Percentiles rank a stretch among this genome's conserved stretches.
Conservation (phyloP, 176 grass and related monocot genomes). For the Aechmea fasciata region DNA sequence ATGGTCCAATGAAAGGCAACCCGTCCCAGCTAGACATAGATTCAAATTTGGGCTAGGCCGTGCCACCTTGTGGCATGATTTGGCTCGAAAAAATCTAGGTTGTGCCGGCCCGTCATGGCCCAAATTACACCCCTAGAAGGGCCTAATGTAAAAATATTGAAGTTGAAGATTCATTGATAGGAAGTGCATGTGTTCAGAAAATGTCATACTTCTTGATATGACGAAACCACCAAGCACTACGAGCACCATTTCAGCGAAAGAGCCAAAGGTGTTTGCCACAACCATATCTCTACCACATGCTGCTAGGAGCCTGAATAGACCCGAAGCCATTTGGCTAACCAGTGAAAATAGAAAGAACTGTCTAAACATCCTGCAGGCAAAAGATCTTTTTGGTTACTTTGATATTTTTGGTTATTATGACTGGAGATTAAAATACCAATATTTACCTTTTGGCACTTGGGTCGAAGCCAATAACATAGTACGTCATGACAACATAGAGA, state of each 20-base stretch:
- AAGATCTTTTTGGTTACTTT: too few relatives aligned
- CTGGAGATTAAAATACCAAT: neutral
- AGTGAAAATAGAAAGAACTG: conserved; percentile 14
- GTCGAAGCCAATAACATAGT: neutral
- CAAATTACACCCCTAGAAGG: too few relatives aligned
- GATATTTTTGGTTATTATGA: too few relatives aligned
- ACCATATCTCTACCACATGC: neutral
- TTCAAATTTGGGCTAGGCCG: too few relatives aligned
- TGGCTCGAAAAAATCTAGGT: too few relatives aligned
- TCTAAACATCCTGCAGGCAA: neutral
- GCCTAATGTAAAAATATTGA: too few relatives aligned
- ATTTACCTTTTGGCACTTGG: neutral
- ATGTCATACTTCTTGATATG: neutral
- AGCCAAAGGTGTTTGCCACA: conserved; percentile 2
- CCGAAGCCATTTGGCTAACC: conserved; percentile 12
- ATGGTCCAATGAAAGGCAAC: too few relatives aligned
- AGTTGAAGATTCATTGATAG: too few relatives aligned
- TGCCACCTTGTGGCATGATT: too few relatives aligned
- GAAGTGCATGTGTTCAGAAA: too few relatives aligned
- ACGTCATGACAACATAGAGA: neutral
- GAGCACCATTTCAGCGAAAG: neutral
- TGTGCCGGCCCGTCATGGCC: too few relatives aligned
- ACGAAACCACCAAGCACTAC: conserved; percentile 10
- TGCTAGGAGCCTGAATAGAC: conserved; percentile 12
- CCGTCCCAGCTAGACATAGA: too few relatives aligned